These are phyloP conservation scores for Hemileccinum hortonii DNA, from an alignment of 1,284 basidiomycete species.

Conservation along the genomic window DNA sequence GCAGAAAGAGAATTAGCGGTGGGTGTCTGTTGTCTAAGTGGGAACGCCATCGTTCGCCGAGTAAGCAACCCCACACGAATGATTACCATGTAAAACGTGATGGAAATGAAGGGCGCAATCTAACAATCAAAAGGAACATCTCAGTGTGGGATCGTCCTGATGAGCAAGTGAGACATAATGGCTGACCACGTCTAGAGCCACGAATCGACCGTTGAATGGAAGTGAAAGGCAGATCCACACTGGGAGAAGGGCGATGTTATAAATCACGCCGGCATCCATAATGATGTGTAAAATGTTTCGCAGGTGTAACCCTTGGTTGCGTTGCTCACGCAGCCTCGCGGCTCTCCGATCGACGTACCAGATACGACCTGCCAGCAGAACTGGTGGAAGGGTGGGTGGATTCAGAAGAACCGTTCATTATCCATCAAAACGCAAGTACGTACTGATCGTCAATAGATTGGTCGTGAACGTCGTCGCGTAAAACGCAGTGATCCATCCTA, in stretches of 20 bases:
- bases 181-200: slow-evolving; percentile 1
- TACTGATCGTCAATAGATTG: slow-evolving; percentile 1
- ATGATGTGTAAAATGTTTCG: neutral
- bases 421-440: neutral
- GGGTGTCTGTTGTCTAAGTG: neutral
- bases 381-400: neutral
- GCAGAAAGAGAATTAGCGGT: neutral
- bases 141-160: neutral
- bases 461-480: slow-evolving; percentile 1
- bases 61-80: neutral
- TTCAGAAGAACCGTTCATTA: neutral
- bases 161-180: neutral
- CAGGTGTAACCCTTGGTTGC: neutral
- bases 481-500: neutral
- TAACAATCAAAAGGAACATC: neutral
- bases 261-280: neutral
- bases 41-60: neutral
- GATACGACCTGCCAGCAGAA: neutral
- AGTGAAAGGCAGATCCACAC: neutral
- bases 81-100: slow-evolving; percentile 2
- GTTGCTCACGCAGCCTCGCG: neutral
- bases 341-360: slow-evolving; percentile 1
- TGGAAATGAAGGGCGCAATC: neutral
- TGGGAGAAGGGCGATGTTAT: neutral
- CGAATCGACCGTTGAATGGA: slow-evolving; percentile 1